Evolutionary conservation across 2,329 filamentous ascomycete genomes (phyloP).

Genomic region (Periconia sp.): DNA sequence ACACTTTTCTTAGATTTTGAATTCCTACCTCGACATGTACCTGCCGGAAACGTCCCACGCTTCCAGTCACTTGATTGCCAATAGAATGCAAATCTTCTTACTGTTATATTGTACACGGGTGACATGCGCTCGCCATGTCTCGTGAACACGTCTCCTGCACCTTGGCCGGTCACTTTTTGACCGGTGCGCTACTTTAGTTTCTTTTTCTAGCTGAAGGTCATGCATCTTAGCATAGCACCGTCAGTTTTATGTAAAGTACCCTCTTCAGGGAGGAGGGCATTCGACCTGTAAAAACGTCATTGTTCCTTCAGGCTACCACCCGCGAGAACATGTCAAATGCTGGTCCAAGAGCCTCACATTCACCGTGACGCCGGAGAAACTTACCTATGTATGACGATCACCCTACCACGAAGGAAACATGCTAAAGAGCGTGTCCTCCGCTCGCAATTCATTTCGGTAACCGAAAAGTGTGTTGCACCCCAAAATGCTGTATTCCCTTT

Average conservation of each 20-base stretch:
- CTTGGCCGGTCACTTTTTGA: background rate
- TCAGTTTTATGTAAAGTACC: background rate
- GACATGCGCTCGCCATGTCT: background rate
- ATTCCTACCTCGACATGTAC: background rate
- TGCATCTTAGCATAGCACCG: background rate
- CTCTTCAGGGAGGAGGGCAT: background rate
- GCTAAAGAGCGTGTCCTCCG: no score
- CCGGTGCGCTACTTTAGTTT: background rate
- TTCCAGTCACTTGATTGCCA: background rate
- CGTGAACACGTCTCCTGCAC: background rate
- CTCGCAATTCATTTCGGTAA: no score
- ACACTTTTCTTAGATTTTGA: background rate
- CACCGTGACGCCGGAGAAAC: no score
- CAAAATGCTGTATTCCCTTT: no score
- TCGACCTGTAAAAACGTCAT: background rate
- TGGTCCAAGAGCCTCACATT: background rate
- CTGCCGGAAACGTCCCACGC: background rate
- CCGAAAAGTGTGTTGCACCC: no score
- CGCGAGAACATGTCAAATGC: background rate
- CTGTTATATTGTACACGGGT: background rate
- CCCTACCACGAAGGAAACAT: no score
- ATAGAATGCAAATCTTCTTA: background rate
- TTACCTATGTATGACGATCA: no score
- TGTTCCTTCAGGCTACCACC: background rate
- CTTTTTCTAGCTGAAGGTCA: background rate